Percentiles rank a stretch among this genome's conserved stretches.
phyloP scores from a whole-genome alignment of 208 protist species.

The Crithidia thermophila region DNA sequence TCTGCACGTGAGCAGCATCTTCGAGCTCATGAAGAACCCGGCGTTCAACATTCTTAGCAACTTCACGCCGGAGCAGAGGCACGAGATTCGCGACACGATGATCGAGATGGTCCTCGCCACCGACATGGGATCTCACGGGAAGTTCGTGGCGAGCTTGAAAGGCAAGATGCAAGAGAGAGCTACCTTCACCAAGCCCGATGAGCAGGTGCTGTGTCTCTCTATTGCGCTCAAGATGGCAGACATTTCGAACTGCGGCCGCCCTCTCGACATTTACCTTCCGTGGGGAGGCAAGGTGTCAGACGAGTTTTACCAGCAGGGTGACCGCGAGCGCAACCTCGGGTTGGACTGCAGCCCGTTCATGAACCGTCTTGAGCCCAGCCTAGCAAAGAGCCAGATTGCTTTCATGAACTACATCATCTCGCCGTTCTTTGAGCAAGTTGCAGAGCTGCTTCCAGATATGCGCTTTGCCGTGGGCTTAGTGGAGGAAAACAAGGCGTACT shows the following conservation, averaged over 20 bases:
- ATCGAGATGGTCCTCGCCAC: constrained; percentile 95
- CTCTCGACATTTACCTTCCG: constrained; percentile 82
- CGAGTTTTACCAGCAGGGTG: constrained; percentile 95
- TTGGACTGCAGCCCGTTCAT: constrained; percentile 94
- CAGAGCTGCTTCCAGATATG: constrained; percentile 85
- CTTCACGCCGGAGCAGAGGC: constrained; percentile 79
- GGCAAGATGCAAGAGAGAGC: constrained; percentile 59
- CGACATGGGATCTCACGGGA: constrained; percentile 92
- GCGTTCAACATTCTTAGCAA: constrained; percentile 80
- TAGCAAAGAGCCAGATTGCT: constrained; percentile 90
- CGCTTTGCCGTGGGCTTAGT: constrained; percentile 77
- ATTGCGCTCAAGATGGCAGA: constrained; percentile 95
- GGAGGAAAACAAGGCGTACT: constrained; percentile 85
- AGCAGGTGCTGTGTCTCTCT: constrained; percentile 86
- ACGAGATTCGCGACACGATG: constrained; percentile 87
- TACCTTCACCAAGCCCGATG: constrained; percentile 74
- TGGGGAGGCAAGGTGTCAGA: constrained; percentile 92
- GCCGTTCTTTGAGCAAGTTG: constrained; percentile 89
- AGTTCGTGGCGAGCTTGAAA: constrained; percentile 80
- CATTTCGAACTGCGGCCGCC: constrained; percentile 94
- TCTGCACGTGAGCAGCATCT: constrained; percentile 90
- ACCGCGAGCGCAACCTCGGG: constrained; percentile 85
- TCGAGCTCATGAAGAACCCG: constrained; percentile 91
- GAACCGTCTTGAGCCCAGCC: constrained; percentile 74
- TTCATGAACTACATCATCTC: constrained; percentile 95